Conservation (phyloP, 2,329 filamentous ascomycete species). For the Xylariaceae sp. region DNA sequence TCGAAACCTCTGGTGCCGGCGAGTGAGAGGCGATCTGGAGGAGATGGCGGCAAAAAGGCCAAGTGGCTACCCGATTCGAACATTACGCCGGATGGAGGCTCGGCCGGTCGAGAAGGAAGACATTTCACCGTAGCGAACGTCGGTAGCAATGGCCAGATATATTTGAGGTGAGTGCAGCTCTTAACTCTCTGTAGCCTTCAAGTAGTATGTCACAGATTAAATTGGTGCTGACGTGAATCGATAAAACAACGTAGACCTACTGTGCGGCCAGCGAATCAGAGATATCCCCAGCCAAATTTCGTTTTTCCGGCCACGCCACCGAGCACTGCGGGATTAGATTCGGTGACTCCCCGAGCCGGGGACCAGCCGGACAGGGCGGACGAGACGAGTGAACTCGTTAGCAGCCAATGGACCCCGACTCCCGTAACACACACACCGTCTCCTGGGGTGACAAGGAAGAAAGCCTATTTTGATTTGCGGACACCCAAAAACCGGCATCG, state of each 20-base stretch:
- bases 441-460: constrained; percentile 36
- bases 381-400: constrained; percentile 37
- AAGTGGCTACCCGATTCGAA: constrained; percentile 61
- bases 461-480: constrained; percentile 37
- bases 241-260: constrained; percentile 52
- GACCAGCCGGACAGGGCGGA: constrained; percentile 33
- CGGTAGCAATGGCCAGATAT: constrained; percentile 81
- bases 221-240: constrained; percentile 22
- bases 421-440: constrained; percentile 34
- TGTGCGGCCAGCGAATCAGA: constrained; percentile 62
- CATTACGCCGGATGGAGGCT: constrained; percentile 61
- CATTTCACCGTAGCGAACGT: constrained; percentile 82
- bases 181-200: neutral
- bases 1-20: constrained; percentile 35
- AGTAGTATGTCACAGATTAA: neutral
- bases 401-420: constrained; percentile 49
- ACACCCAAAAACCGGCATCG: constrained; percentile 46
- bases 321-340: constrained; percentile 59
- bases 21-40: constrained; percentile 29
- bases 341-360: constrained; percentile 34
- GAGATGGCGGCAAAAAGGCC: constrained; percentile 38
- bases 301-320: constrained; percentile 64
- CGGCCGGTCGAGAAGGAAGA: constrained; percentile 65
- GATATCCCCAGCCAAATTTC: constrained; percentile 63
- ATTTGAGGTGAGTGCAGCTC: constrained; percentile 67